Percentiles rank a stretch among this genome's conserved stretches.
phyloP scores from a whole-genome alignment of 1,139 yeast species.

The Kazachstania sp. region DNA sequence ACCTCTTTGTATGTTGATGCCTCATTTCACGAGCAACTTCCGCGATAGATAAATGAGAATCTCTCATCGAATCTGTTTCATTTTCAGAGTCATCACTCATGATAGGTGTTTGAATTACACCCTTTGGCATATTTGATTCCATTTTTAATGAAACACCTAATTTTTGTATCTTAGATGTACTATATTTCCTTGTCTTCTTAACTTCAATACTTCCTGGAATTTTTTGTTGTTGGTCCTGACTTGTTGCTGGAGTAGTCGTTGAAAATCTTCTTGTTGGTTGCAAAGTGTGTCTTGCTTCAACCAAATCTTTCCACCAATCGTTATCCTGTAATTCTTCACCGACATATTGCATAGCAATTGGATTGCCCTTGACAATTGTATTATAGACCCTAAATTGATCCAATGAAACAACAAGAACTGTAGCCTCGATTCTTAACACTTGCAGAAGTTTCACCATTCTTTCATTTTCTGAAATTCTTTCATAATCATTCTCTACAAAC shows the following conservation, averaged over 20 bases:
- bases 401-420: conserved; percentile 61
- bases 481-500: conserved; percentile 70
- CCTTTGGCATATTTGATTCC: conserved; percentile 46
- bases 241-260: conserved; percentile 4
- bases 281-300: conserved; percentile 43
- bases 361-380: conserved; percentile 62
- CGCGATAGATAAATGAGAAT: conserved; percentile 25
- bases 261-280: conserved; percentile 26
- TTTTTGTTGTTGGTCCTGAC: conserved; percentile 5
- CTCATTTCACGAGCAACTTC: conserved; percentile 9
- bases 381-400: conserved; percentile 61
- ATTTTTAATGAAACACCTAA: conserved; percentile 70
- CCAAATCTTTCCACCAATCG: conserved; percentile 62
- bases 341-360: conserved; percentile 30
- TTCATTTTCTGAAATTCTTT: conserved; percentile 58
- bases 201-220: conserved; percentile 14
- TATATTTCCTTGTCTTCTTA: conserved; percentile 31
- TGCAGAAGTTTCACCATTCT: conserved; percentile 57
- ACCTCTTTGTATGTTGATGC: conserved; percentile 1
- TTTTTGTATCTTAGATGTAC: conserved; percentile 54
- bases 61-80: conserved; percentile 12
- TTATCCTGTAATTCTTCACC: conserved; percentile 34
- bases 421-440: conserved; percentile 77
- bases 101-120: conserved; percentile 9
- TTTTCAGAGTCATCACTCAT: conserved; percentile 17